Base-by-base conservation (phyloP, 805 yeast species). In the Metschnikowia santaceciliae region DNA sequence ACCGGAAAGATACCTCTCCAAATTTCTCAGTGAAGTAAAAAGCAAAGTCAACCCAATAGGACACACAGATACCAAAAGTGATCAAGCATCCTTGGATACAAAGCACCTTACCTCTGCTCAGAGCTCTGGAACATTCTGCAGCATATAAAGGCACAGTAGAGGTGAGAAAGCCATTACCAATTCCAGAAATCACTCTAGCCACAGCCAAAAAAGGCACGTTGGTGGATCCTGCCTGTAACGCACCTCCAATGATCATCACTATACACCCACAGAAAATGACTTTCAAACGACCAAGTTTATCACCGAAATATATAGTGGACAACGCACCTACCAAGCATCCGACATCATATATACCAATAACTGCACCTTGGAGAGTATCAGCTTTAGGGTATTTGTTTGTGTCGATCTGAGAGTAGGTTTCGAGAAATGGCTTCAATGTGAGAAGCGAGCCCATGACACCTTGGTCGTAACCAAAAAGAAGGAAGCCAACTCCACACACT, bases 391-490 rank as follows among this genome's bases (percentile, higher is more conserved):
- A 51, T 15, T 51, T 33, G 17, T 47, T 42, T 13, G 48, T 48
- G 52, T 60, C 57, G 17, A 61, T 61, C n/a, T 54, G 47, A 1
- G 59, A 49, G 51, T 59, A 61, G 6, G 58, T 52, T 30, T 58
- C 45, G 30, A 53, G 53, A 36, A 61, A 61, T 13, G 61, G 52
- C 33, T 53, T 54, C 17, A 61, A 45, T 2, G 64, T 61, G 47
- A 61, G 57, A 43, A 61, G 60, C 34, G 61, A 54, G 5, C 65
- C 67, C 74, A 74, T 72, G 52, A 74, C 67, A 42, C 77, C 78
- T 52, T 72, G 77, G 54, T 74, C 78, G 52, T 54, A 54, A 23
- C 78, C 78, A 49, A 72, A 70, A 54, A 72, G 66, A 48, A 71
- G 68, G 45, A 72, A 56, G 1, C 60, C 60, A 5, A 50, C 60